Base-by-base conservation (phyloP, 2,329 filamentous ascomycete species). In the Chaetothyriales sp. region DNA sequence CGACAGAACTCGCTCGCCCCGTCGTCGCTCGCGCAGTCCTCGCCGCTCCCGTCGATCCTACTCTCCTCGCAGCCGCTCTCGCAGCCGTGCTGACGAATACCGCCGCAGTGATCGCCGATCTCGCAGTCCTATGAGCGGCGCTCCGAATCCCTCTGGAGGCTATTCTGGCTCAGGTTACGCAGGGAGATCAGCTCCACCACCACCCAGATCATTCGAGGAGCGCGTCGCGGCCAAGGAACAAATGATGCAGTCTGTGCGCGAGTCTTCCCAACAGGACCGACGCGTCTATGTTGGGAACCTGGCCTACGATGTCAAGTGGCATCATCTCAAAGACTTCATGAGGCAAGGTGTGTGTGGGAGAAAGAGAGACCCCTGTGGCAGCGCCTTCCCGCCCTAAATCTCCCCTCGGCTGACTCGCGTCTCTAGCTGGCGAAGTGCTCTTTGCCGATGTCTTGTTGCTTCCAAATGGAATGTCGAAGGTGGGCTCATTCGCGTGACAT, bases 391-490 rank as follows among this genome's bases (percentile, higher is more conserved):
- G 52, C 47, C 47, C 18, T 48, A 54, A 61, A 43, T 28, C 18
- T 20, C 22, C 22, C 22, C 22, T 25, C 20, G 42, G 61, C 66
- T 70, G 63, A 70, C 64, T 57, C 47, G 52, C 55, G 42, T 59
- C 66, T 39, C 62, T 72, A 96, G 92, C 92, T 76, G 92, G 92
- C 79, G 90, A 96, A 73, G 92, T 98, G 70, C 81, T 96, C 75
- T 98, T 95, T 76, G 92, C 92, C 76, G 92, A 98, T 79, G 92
- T 98, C 68, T 83, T 98, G 73, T 79, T 95, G 72, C 88, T 98
- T 83, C 92, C 92, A 67, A 98, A 98, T 80, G 92, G 92, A 89
- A 98, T 98, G 92, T 96, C 90, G 86, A 98, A 98, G 90, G 90
- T 96, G 89, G 87, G 86, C 88, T 81, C 83, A 78, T 84, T 85